phyloP scores from a whole-genome alignment of 1,284 basidiomycete species.

The Leccinum solheimii region DNA sequence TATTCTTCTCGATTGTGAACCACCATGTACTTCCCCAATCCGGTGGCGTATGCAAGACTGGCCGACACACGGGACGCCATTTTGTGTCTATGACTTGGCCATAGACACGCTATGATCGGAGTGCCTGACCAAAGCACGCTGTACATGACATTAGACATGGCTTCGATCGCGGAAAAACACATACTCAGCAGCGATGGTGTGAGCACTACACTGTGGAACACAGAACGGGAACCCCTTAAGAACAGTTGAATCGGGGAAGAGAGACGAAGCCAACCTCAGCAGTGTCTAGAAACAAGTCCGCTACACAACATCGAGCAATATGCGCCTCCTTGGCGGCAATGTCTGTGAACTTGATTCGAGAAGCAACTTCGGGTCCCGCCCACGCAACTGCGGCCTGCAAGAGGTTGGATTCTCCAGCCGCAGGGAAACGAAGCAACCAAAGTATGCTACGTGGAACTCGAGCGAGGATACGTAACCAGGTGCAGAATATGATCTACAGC shows the following conservation, averaged over 20 bases:
- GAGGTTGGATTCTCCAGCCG: constrained; percentile 55
- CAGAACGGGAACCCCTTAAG: background rate
- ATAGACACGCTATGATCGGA: constrained; percentile 60
- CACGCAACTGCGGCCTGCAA: constrained; percentile 49
- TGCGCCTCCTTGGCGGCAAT: constrained; percentile 56
- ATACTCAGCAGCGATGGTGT: constrained; percentile 61
- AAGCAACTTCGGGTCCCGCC: constrained; percentile 55
- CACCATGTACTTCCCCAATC: constrained; percentile 56
- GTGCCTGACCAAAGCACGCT: constrained; percentile 63
- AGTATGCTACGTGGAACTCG: constrained; percentile 55
- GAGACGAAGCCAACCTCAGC: constrained; percentile 44
- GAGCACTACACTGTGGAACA: constrained; percentile 53
- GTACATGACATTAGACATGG: constrained; percentile 11
- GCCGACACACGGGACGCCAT: constrained; percentile 65
- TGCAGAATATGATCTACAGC: constrained; percentile 47
- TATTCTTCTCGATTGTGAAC: constrained; percentile 51
- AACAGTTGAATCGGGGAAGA: background rate
- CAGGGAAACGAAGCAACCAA: constrained; percentile 63
- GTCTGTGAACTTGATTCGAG: constrained; percentile 57
- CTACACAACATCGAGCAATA: constrained; percentile 53
- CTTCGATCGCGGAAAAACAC: constrained; percentile 16
- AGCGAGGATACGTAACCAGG: constrained; percentile 56
- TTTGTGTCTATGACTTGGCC: constrained; percentile 55
- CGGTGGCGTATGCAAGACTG: constrained; percentile 57
- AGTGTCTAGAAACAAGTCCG: constrained; percentile 64